Base-by-base conservation (phyloP, 129 eudicot species). In the Gnaphalium uliginosum region DNA sequence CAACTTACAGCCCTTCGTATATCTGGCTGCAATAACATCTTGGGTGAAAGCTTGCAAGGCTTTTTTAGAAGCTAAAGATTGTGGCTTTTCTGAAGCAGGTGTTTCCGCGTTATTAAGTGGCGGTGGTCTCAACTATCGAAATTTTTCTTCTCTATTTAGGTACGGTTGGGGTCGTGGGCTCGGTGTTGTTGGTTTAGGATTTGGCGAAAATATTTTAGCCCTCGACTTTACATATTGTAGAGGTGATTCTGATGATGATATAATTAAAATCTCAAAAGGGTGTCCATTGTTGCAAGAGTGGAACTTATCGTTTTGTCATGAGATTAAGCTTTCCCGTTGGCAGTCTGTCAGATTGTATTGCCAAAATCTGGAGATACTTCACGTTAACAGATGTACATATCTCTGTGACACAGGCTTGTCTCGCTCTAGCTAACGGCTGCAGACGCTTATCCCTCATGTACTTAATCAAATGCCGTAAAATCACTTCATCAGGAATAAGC, bases 281-380 rank as follows among this genome's bases (percentile, higher is more conserved):
- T 89, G 91, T 60, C 93, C 96, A 0, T 66, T 83, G 57, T 70
- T 89, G 1, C 65, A 84, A 33, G 93, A 89, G 46, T 89, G 97
- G 96, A 84, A 85, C 79, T 79, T 92, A 70, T 88, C 87, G 5
- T 67, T 73, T 54, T 89, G 97, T 59, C 78, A 67, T 17, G 83
- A 82, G 73, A 65, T 92, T 30, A 58, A 48, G 26, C 8, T 73
- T 27, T 26, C 51, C 1, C 93, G 93, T 46, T 92, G 96, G 96
- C 68, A 78, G 58, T 27, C 30, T 27, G 30, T 27, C 30, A 2
- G 30, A 27, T 27, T 27, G 30, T 27, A 77, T 69, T 87, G 93
- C 74, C 78, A 17, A 32, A 83, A 87, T 50, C 71, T 92, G 87
- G 73, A 85, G 70, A 74, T 33, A 62, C 88, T 92, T 57, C 91